These are phyloP conservation scores for Intubia oerlemansii DNA, from an alignment of 2,329 filamentous ascomycete species.

Conservation along the genomic window DNA sequence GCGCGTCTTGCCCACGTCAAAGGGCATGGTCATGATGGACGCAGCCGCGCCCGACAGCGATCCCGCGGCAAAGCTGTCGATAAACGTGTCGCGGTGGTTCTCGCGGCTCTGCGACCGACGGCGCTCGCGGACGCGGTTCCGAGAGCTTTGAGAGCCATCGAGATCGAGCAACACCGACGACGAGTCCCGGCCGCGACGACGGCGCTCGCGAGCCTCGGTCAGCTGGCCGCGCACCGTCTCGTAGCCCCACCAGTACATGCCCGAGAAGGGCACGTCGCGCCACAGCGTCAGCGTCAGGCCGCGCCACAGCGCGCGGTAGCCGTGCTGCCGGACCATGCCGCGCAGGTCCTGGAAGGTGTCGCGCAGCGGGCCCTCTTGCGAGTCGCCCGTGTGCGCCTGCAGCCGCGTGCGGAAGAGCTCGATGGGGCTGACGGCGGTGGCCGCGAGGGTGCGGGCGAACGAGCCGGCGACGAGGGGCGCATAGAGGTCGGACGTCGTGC, in stretches of 20 bases:
- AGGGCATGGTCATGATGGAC: constrained; percentile 77
- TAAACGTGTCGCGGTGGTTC: constrained; percentile 55
- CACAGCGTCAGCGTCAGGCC: constrained; percentile 80
- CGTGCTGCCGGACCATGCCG: constrained; percentile 58
- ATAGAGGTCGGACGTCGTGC: constrained; percentile 42
- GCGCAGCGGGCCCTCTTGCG: constrained; percentile 47
- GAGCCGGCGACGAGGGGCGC: constrained; percentile 66
- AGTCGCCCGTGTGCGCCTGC: constrained; percentile 47
- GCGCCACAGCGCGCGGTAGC: constrained; percentile 72
- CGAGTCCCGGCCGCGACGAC: constrained; percentile 18
- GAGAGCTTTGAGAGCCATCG: too few relatives aligned
- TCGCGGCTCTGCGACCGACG: constrained; percentile 40
- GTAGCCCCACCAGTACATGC: constrained; percentile 96
- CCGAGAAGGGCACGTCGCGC: constrained; percentile 94
- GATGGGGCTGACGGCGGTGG: constrained; percentile 67
- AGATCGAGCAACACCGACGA: constrained; percentile 11
- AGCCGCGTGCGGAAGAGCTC: constrained; percentile 88
- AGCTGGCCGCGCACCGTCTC: constrained; percentile 58
- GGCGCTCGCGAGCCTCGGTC: constrained; percentile 41
- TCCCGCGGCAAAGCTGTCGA: constrained; percentile 78
- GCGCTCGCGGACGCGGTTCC: constrained; percentile 19
- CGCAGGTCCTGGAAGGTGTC: constrained; percentile 57
- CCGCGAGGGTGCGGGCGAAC: constrained; percentile 57
- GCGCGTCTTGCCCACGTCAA: constrained; percentile 92
- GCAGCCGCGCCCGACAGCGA: constrained; percentile 67